Percentiles rank a stretch among this genome's conserved stretches.
These are phyloP conservation scores for Vanderwaltozyma polyspora DNA, from an alignment of 805 yeast species.

Conservation along the genomic window DNA sequence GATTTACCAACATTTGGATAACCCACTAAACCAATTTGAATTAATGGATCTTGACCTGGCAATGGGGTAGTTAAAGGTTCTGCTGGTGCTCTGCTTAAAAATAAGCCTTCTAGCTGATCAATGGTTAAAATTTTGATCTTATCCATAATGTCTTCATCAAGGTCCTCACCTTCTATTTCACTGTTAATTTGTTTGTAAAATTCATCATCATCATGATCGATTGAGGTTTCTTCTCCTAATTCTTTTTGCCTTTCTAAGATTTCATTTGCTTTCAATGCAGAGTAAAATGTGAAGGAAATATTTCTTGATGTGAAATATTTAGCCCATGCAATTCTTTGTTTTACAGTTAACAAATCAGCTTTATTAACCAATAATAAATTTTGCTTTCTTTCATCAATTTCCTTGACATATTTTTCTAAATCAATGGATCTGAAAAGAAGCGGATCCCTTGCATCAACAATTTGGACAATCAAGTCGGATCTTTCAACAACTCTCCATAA, in stretches of 20 bases:
- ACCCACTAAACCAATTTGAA: slow-evolving; percentile 93
- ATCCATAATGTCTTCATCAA: slow-evolving; percentile 30
- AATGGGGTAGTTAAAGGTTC: slow-evolving; percentile 41
- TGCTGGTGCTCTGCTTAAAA: slow-evolving; percentile 64
- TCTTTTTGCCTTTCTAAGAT: slow-evolving; percentile 51
- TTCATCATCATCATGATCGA: slow-evolving; percentile 24
- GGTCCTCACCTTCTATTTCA: slow-evolving; percentile 22
- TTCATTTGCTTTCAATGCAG: slow-evolving; percentile 79
- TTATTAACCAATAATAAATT: slow-evolving; percentile 83
- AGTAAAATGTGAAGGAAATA: slow-evolving; percentile 84
- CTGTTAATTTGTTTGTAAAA: slow-evolving; percentile 4
- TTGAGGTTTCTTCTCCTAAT: slow-evolving; percentile 20
- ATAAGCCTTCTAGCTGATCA: slow-evolving; percentile 74
- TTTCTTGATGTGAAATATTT: slow-evolving; percentile 54
- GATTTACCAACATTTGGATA: slow-evolving; percentile 96
- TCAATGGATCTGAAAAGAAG: slow-evolving; percentile 80
- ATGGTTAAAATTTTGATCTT: slow-evolving; percentile 64
- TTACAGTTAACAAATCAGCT: slow-evolving; percentile 72
- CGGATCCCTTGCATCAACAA: slow-evolving; percentile 96
- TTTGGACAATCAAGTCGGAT: slow-evolving; percentile 87
- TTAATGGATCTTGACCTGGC: slow-evolving; percentile 48
- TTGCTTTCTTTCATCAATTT: slow-evolving; percentile 60
- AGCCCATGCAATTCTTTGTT: slow-evolving; percentile 83
- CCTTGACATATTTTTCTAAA: slow-evolving; percentile 72
- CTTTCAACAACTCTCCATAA: slow-evolving; percentile 96